phyloP scores from a whole-genome alignment of 1,139 yeast species.

The Scheffersomyces titani region DNA sequence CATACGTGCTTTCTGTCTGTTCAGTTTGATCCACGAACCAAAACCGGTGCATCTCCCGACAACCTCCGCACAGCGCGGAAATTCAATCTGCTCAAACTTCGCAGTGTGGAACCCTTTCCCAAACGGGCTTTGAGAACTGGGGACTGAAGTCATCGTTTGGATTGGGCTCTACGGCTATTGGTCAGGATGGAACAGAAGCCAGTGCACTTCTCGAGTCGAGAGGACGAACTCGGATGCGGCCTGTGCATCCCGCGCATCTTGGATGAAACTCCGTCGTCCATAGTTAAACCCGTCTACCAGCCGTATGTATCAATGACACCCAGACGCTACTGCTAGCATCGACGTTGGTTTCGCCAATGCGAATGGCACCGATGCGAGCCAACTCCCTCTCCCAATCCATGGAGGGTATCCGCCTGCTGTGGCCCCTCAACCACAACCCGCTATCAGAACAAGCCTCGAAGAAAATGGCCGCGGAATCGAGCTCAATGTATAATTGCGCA shows the following conservation, averaged over 20 bases:
- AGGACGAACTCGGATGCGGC: not conserved
- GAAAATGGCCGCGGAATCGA: not conserved
- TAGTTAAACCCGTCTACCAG: not conserved
- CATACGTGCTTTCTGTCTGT: not conserved
- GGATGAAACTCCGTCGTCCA: not conserved
- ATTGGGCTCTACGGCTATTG: not conserved
- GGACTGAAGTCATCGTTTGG: not conserved
- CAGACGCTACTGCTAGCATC: not conserved
- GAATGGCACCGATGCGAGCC: not conserved
- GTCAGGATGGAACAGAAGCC: not conserved
- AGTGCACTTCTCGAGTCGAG: not conserved
- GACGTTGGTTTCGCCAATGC: not conserved
- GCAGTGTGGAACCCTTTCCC: not conserved
- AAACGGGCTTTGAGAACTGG: not conserved
- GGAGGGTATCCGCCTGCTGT: too few species aligned
- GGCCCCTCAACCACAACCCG: too few species aligned
- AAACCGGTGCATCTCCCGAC: not conserved
- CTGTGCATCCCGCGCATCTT: not conserved
- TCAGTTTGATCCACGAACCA: not conserved
- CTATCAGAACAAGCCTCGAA: too few species aligned
- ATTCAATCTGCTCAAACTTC: not conserved
- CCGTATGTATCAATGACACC: not conserved
- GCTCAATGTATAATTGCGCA: not conserved
- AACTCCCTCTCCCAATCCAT: too few species aligned
- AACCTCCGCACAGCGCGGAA: not conserved